phyloP scores from a whole-genome alignment of 495 filamentous ascomycete genomes.

The Hyaloscypha hepaticicola region DNA sequence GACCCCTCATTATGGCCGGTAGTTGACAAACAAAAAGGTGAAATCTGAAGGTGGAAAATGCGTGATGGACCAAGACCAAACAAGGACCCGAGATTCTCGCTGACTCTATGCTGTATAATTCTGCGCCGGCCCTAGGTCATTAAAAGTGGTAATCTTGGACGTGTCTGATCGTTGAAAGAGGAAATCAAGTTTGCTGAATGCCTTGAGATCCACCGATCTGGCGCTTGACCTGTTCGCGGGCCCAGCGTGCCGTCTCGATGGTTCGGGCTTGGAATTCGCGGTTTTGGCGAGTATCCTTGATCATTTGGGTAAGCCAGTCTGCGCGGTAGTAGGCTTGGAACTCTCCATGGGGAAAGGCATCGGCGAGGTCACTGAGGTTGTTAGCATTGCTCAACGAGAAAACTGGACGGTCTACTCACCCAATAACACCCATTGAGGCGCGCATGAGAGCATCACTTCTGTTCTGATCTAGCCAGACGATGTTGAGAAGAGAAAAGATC shows the following conservation, averaged over 20 bases:
- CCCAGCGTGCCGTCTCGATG: conserved; percentile 93
- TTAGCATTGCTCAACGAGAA: conserved; percentile 33
- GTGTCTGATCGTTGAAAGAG: conserved; percentile 3
- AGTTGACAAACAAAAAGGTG: conserved; percentile 18
- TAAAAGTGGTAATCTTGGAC: conserved; percentile 28
- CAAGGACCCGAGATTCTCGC: conserved; percentile 7
- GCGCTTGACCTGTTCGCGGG: conserved; percentile 93
- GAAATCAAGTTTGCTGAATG: conserved; percentile 31
- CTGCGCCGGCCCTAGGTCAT: conserved; percentile 30
- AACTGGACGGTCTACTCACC: conserved; percentile 54
- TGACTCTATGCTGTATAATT: conserved; percentile 28
- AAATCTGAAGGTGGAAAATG: conserved; percentile 16
- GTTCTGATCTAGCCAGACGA: conserved; percentile 75
- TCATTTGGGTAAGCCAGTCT: conserved; percentile 84
- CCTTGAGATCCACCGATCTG: conserved; percentile 61
- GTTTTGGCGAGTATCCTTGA: conserved; percentile 83
- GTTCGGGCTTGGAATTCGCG: conserved; percentile 80
- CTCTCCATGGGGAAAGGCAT: conserved; percentile 89
- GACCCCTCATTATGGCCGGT: conserved; percentile 27
- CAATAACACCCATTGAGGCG: conserved; percentile 92
- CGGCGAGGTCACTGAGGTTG: conserved; percentile 78
- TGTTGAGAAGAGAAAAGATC: conserved; percentile 86
- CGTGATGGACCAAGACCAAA: conserved; percentile 11
- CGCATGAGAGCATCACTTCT: conserved; percentile 90
- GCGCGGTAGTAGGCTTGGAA: conserved; percentile 78